phyloP scores from a whole-genome alignment of 2,329 filamentous ascomycete genomes.

The Aspergillus nomiae region DNA sequence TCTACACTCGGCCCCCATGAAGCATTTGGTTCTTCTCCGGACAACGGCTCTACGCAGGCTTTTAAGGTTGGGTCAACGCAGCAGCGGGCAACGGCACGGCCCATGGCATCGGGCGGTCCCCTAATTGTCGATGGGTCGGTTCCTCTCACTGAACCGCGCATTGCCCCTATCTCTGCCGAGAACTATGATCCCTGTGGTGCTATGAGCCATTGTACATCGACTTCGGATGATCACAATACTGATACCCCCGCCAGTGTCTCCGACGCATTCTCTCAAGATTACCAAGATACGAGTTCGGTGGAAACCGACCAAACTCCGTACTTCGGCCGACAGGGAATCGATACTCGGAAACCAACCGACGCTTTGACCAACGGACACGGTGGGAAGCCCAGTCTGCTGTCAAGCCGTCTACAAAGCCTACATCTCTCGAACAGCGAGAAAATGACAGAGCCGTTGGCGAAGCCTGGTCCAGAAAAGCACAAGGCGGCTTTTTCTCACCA shows the following conservation, averaged over 20 bases:
- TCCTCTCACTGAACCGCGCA: slow-evolving; percentile 38
- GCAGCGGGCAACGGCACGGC: slow-evolving; percentile 29
- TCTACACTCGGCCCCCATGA: slow-evolving; percentile 29
- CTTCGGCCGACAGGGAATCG: slow-evolving; percentile 29
- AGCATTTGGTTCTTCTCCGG: slow-evolving; percentile 22
- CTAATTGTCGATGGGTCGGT: slow-evolving; percentile 52
- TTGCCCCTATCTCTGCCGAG: slow-evolving; percentile 33
- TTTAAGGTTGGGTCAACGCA: slow-evolving; percentile 23
- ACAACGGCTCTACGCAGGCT: slow-evolving; percentile 25
- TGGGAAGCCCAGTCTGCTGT: slow-evolving; percentile 37
- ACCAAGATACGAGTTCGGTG: slow-evolving; percentile 38
- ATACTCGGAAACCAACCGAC: slow-evolving; percentile 23
- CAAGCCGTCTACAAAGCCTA: slow-evolving; percentile 40
- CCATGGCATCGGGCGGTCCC: slow-evolving; percentile 38
- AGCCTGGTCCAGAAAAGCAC: slow-evolving; percentile 27
- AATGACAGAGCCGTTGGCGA: slow-evolving; percentile 25
- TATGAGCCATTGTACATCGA: slow-evolving; percentile 44
- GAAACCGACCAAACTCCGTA: slow-evolving; percentile 36
- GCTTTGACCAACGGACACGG: slow-evolving; percentile 28
- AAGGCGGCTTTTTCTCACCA: slow-evolving; percentile 22
- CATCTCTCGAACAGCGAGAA: slow-evolving; percentile 40
- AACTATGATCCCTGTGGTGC: slow-evolving; percentile 38
- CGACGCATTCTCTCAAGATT: slow-evolving; percentile 41
- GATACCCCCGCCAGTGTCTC: slow-evolving; percentile 42
- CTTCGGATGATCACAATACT: slow-evolving; percentile 40